A percentile compares a stretch with the other conserved stretches of the same genome.
These are phyloP conservation scores for Lyophyllum semitale DNA, from an alignment of 768 basidiomycete genomes.

Conservation along the genomic window DNA sequence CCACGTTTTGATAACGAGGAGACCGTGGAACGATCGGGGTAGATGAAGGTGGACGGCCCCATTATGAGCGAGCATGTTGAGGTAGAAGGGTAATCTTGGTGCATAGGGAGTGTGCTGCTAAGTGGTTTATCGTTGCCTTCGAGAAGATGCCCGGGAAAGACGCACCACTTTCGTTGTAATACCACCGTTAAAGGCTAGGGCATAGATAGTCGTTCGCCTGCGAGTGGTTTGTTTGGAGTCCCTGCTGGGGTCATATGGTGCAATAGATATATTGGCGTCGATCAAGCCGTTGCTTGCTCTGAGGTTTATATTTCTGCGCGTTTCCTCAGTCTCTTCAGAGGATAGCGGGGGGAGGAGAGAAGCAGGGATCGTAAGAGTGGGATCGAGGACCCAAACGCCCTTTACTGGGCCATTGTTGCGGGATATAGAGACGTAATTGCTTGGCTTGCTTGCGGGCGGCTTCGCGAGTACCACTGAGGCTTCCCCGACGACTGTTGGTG, in stretches of 20 bases:
- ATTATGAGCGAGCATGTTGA: constrained; percentile 23
- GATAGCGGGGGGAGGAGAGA: constrained; percentile 39
- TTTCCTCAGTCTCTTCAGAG: constrained; percentile 33
- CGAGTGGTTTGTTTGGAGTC: neutral
- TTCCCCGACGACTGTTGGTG: neutral
- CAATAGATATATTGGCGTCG: constrained; percentile 40
- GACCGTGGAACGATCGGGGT: constrained; percentile 44
- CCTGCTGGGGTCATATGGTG: constrained; percentile 14
- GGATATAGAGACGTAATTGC: constrained; percentile 33
- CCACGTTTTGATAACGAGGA: constrained; percentile 25
- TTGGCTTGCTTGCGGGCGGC: constrained; percentile 27
- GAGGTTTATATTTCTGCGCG: constrained; percentile 40
- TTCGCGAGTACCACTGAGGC: neutral
- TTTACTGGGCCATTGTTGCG: constrained; percentile 30
- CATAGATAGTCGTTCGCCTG: constrained; percentile 18
- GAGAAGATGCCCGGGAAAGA: too few relatives aligned
- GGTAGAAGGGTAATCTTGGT: constrained; percentile 23
- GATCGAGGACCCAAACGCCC: constrained; percentile 45
- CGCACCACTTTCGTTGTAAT: constrained; percentile 25
- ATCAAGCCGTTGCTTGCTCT: constrained; percentile 34
- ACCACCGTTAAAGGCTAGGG: constrained; percentile 28
- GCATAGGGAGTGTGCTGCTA: constrained; percentile 19
- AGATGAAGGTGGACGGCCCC: constrained; percentile 34
- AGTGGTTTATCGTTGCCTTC: too few relatives aligned
- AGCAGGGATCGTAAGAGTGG: constrained; percentile 38